Conservation (phyloP, 2,329 filamentous ascomycete genomes). For the Dothiorella sarmentorum region DNA sequence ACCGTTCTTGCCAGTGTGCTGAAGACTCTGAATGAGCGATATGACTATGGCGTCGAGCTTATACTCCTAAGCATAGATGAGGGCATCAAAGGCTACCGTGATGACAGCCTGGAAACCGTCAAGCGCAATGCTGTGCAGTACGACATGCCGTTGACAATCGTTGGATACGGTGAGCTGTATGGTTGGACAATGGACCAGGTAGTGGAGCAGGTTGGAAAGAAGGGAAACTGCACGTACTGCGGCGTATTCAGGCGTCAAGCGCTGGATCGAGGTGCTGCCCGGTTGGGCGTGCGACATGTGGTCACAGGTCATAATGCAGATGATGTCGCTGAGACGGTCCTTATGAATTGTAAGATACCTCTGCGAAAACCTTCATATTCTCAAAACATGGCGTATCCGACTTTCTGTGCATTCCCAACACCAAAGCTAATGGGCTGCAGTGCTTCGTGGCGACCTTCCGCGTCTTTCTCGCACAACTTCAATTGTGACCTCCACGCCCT, state of each 20-base stretch:
- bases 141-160: constrained; percentile 83
- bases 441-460: constrained; percentile 84
- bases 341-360: constrained; percentile 70
- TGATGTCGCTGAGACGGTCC: constrained; percentile 91
- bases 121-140: constrained; percentile 92
- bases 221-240: constrained; percentile 98
- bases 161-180: constrained; percentile 91
- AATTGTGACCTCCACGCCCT: constrained; percentile 65
- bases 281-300: constrained; percentile 84
- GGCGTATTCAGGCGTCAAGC: constrained; percentile 94
- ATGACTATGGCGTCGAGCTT: constrained; percentile 81
- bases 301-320: constrained; percentile 98
- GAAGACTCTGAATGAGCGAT: constrained; percentile 87
- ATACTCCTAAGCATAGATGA: constrained; percentile 91
- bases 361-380: background rate
- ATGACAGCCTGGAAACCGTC: constrained; percentile 93
- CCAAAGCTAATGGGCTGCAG: constrained; percentile 23
- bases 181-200: constrained; percentile 99
- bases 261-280: constrained; percentile 84
- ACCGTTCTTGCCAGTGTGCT: constrained; percentile 93
- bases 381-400: background rate
- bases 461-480: constrained; percentile 83
- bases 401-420: background rate
- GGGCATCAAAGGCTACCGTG: constrained; percentile 93
- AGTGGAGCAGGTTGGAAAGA: constrained; percentile 92